Percentiles rank a stretch among this genome's conserved stretches.
Evolutionary conservation across 345 rosid genomes (phyloP).

Genomic region (Populus nigra): DNA sequence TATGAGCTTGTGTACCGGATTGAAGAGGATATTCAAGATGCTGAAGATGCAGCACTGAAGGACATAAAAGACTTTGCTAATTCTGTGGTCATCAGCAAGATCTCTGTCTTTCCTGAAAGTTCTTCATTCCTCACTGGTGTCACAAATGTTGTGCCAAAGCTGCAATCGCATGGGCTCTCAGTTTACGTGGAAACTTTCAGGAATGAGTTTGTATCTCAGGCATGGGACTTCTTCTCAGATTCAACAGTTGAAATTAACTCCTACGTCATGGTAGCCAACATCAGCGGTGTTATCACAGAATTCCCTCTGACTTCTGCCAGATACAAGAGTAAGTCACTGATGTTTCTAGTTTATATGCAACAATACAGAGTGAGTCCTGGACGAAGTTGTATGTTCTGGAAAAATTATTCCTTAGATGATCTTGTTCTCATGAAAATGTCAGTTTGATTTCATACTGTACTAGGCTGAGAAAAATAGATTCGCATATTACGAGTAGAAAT

Average conservation of each 20-base stretch:
- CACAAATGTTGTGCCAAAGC: conserved; percentile 50
- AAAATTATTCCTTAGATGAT: too few species aligned
- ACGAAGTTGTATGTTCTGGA: background rate
- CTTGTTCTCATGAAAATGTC: background rate
- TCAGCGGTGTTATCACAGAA: conserved; percentile 77
- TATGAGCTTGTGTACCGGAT: conserved; percentile 66
- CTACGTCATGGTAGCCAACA: conserved; percentile 14
- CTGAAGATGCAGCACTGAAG: conserved; percentile 37
- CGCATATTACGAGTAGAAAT: too few species aligned
- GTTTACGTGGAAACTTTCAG: conserved; percentile 67
- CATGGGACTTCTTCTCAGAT: conserved; percentile 86
- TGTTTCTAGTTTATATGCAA: background rate
- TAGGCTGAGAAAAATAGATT: too few species aligned
- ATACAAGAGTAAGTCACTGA: conserved; percentile 64
- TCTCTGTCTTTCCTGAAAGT: conserved; percentile 44
- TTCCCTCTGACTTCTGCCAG: conserved; percentile 71
- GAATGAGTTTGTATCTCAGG: conserved; percentile 85
- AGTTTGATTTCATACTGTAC: too few species aligned
- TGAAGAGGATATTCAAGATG: conserved; percentile 62
- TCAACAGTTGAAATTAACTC: conserved; percentile 74
- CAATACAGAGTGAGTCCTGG: background rate
- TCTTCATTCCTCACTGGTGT: conserved; percentile 23
- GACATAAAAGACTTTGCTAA: conserved; percentile 68
- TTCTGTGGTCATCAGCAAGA: conserved; percentile 56
- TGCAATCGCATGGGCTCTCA: conserved; percentile 47